Percentiles rank a stretch among this genome's conserved stretches.
phyloP scores from a whole-genome alignment of 2,329 filamentous ascomycete genomes.

The Alternaria gansuensis region DNA sequence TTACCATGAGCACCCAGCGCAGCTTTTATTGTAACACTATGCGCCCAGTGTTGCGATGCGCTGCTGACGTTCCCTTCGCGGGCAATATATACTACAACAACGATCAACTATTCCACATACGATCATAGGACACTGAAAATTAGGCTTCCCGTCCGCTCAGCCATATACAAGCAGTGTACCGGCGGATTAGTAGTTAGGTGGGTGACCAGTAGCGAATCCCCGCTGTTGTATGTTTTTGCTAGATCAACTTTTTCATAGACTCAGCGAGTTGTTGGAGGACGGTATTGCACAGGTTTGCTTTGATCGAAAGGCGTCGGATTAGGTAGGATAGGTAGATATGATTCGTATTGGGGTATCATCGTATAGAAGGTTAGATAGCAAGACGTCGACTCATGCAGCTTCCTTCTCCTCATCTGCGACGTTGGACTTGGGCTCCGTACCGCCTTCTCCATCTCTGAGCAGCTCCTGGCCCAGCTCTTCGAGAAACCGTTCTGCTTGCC shows the following conservation, averaged over 20 bases:
- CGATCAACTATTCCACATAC: background rate
- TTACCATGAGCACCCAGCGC: too few species aligned
- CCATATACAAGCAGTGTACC: constrained; percentile 1
- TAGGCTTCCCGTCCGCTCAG: constrained; percentile 1
- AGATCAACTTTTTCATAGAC: background rate
- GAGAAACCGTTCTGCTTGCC: constrained; percentile 77
- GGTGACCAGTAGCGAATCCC: constrained; percentile 1
- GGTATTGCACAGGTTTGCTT: background rate
- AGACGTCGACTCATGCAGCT: background rate
- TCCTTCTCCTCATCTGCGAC: constrained; percentile 3
- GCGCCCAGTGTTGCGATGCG: too few species aligned
- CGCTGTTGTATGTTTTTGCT: constrained; percentile 1
- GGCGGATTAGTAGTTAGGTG: constrained; percentile 2
- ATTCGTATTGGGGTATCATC: constrained; percentile 21
- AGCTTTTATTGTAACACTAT: too few species aligned
- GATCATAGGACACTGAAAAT: background rate
- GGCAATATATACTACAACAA: too few species aligned
- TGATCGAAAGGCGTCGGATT: background rate
- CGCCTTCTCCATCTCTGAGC: constrained; percentile 16
- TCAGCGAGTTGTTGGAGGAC: background rate
- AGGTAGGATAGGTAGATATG: background rate
- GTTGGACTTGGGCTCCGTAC: background rate
- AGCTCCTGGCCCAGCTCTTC: constrained; percentile 58
- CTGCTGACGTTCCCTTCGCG: too few species aligned
- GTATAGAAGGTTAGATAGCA: background rate